Percentiles rank a stretch among this genome's conserved stretches.
Evolutionary conservation across 2,329 filamentous ascomycete genomes (phyloP).

Genomic region (Cercospora beticola): DNA sequence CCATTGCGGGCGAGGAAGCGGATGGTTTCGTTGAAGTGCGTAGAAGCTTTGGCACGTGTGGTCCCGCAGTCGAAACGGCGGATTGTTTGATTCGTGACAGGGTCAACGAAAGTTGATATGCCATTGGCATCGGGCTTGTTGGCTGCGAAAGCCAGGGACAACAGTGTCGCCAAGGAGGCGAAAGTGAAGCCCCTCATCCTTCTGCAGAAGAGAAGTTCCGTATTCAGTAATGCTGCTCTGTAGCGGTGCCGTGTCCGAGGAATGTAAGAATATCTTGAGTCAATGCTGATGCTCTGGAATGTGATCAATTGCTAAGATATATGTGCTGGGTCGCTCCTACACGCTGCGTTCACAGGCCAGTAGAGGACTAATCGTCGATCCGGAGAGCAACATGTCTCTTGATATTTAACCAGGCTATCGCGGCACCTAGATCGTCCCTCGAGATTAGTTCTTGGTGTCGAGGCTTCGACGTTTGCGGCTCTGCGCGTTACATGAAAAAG

Average conservation of each 20-base stretch:
- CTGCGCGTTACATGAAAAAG: conserved; percentile 9
- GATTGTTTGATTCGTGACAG: conserved; percentile 30
- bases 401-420: conserved; percentile 6
- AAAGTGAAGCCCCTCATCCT: conserved; percentile 28
- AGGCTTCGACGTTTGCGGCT: conserved; percentile 18
- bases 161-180: conserved; percentile 25
- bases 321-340: background rate
- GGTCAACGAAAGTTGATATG: conserved; percentile 29
- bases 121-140: conserved; percentile 1
- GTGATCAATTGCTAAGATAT: conserved; percentile 18
- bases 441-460: background rate
- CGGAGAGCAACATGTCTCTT: background rate
- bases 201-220: conserved; percentile 19
- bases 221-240: conserved; percentile 17
- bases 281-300: conserved; percentile 16
- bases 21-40: conserved; percentile 43
- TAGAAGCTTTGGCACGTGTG: conserved; percentile 38
- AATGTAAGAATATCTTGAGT: conserved; percentile 10
- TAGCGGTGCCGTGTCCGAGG: conserved; percentile 17
- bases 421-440: background rate
- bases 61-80: conserved; percentile 48
- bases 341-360: background rate
- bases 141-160: conserved; percentile 20
- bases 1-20: conserved; percentile 36
- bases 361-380: background rate